Base-by-base conservation (phyloP, 2,329 filamentous ascomycete species). In the Microascus cirrosus region DNA sequence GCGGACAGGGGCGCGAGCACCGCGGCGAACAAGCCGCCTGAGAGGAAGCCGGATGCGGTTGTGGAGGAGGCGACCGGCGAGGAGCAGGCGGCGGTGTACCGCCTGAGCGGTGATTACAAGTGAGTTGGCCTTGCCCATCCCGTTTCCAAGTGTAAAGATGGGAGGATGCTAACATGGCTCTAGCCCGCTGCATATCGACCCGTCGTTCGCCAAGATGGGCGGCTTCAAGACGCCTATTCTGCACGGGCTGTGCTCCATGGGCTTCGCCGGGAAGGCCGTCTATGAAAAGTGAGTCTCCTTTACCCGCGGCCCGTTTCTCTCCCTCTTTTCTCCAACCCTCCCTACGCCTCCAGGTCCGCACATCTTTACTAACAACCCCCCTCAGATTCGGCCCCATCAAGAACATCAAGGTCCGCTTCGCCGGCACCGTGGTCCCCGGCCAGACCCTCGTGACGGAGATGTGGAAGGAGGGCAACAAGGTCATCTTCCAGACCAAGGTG, bases 231-330 rank as follows among this genome's bases (percentile, higher is more conserved):
- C 78, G 32, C 94, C 94, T 13, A 99, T 99, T 69, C 79, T 99
- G 57, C 94, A 99, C 77, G 94, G 94, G n/a, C 83, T 99, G 42
- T 96, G 91, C 81, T 94, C 86, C 70, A 93, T 99, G 67, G 94
- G 94, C 64, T 84, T 97, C 63, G 86, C 89, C 18, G 90, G 87
- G 63, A 96, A 96, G 80, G 91, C 93, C 60, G 84, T 99, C 45
- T 87, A 92, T 70, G 82, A 90, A 73, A 86, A 79, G 62, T 69
- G 62, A 35, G 66, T 50, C 25, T 22, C 2, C 28, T 13, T 22
- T 42, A 28, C 15, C 28, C 22, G 28, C 28, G 8, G 48, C 10
- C 34, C 32, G 15, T 12, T 42, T 22, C 22, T 22, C 18, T 55
- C 24, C 39, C 15, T 20, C 7, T 5, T 2, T 10, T 54, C 42